phyloP scores from a whole-genome alignment of 2,329 filamentous ascomycete genomes.

The Ceratocystis cacaofunesta region DNA sequence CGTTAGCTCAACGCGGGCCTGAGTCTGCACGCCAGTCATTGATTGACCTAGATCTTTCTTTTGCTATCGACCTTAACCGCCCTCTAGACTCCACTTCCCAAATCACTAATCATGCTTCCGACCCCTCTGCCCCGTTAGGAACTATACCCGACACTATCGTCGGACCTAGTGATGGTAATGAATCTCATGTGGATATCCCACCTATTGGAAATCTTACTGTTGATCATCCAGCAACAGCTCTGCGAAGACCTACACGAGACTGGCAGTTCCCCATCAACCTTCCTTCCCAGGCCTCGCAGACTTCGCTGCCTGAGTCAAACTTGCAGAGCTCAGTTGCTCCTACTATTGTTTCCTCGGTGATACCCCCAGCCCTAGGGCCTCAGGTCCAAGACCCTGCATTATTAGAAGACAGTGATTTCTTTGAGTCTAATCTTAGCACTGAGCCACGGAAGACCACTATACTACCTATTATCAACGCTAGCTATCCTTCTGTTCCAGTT shows the following conservation, averaged over 20 bases:
- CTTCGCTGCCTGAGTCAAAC: not conserved
- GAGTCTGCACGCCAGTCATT: slow-evolving; percentile 40
- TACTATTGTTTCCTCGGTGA: not conserved
- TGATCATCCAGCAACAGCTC: not conserved
- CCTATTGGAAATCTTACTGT: not conserved
- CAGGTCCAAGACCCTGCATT: not conserved
- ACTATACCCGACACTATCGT: not conserved
- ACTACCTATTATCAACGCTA: not conserved
- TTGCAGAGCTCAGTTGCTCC: not conserved
- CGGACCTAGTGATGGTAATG: not conserved
- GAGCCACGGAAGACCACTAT: not conserved
- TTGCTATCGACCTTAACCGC: slow-evolving; percentile 24
- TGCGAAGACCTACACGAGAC: slow-evolving; percentile 1
- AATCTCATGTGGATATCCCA: not conserved
- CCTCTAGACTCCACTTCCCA: not conserved
- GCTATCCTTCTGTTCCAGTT: not conserved
- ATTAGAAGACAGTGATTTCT: not conserved
- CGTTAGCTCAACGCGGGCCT: slow-evolving; percentile 44
- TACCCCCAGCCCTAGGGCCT: not conserved
- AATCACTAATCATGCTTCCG: not conserved
- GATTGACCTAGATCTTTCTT: slow-evolving; percentile 48
- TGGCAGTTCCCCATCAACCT: not conserved
- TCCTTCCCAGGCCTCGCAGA: not conserved
- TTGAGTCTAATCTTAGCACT: not conserved
- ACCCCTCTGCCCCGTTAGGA: not conserved